A percentile compares a stretch with the other conserved stretches of the same genome.
Evolutionary conservation across 192 early-diverging fungal species (phyloP).

Genomic region (Phycomyces nitens): DNA sequence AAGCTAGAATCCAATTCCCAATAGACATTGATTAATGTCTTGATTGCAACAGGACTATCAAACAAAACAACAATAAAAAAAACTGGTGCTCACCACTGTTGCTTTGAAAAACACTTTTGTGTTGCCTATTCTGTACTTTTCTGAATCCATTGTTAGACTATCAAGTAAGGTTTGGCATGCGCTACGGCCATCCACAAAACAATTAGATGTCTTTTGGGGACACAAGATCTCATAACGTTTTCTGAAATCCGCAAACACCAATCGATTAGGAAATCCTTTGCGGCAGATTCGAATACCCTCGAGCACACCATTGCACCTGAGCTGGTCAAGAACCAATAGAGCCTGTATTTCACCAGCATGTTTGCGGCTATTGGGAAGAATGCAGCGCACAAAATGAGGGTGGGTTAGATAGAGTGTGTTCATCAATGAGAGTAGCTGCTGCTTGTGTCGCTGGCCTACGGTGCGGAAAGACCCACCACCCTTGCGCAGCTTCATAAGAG

Average conservation of each 20-base stretch:
- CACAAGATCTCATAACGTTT: conserved; percentile 90
- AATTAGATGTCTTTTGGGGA: conserved; percentile 66
- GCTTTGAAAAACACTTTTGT: conserved; percentile 97
- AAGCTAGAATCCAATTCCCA: conserved; percentile 37
- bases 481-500: conserved; percentile 47
- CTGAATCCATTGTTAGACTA: conserved; percentile 64
- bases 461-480: conserved; percentile 87
- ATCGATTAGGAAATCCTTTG: conserved; percentile 91
- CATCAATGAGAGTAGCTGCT: conserved; percentile 87
- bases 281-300: conserved; percentile 97
- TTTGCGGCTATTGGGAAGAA: conserved; percentile 93
- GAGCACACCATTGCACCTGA: conserved; percentile 95
- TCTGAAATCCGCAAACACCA: conserved; percentile 88
- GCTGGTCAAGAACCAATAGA: conserved; percentile 85
- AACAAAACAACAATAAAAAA: background rate
- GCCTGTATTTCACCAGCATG: conserved; percentile 78
- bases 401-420: conserved; percentile 81
- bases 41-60: too few species aligned
- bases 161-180: conserved; percentile 79
- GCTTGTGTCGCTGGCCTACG: conserved; percentile 91
- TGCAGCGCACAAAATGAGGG: conserved; percentile 99
- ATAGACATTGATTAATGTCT: too few species aligned
- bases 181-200: conserved; percentile 84
- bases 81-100: conserved; percentile 64
- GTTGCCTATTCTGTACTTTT: conserved; percentile 83